Evolutionary conservation across 2,329 filamentous ascomycete genomes (phyloP), one percentile per base, ranked within the genome.

Genomic region (Sarocladium brachiariae): DNA sequence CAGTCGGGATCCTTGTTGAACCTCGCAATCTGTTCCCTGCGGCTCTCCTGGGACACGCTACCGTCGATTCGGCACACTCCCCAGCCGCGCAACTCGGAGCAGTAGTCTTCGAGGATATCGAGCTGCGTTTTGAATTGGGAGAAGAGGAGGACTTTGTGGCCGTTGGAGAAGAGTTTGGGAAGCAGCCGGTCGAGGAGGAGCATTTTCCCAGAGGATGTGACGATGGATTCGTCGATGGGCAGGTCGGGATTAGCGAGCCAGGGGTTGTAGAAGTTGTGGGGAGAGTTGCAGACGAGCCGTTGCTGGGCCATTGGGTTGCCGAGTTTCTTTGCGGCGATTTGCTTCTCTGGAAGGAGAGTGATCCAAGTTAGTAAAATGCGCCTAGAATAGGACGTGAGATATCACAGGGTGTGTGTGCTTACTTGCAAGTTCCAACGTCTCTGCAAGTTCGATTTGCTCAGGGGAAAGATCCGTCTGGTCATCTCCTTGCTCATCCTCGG

Each of bases 231-330:
- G 59, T 97, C 90, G 0, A 89, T 71, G 0, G 78, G 71, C 0
- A 77, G 65, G 5, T 78, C 76, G 1, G 77, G 74, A 14, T 80
- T 75, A 5, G 74, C 73, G 0, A 79, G 75, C 80, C 92, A 97
- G 0, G 93, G 92, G 63, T 90, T 95, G 69, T 95, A 97, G 65
- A 99, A 97, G 63, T 96, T 95, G 67, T 96, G 91, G 0, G 93
- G 93, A 1, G 84, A 89, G 65, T 99, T 96, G 67, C 93, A 97
- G 10, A 89, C 89, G 0, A 96, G 78, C 0, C 93, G 86, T 3
- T 96, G 80, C 64, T 99, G 93, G 75, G 96, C 89, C 18, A 97
- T 70, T 0, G 90, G 87, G 57, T 99, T 99, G 43, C 93, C 91
- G 1, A 97, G 76, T 61, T 95, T 96, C 71, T 97, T 97, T 38